phyloP scores from a whole-genome alignment of 106 monocot species.

The Narthecium ossifragum region DNA sequence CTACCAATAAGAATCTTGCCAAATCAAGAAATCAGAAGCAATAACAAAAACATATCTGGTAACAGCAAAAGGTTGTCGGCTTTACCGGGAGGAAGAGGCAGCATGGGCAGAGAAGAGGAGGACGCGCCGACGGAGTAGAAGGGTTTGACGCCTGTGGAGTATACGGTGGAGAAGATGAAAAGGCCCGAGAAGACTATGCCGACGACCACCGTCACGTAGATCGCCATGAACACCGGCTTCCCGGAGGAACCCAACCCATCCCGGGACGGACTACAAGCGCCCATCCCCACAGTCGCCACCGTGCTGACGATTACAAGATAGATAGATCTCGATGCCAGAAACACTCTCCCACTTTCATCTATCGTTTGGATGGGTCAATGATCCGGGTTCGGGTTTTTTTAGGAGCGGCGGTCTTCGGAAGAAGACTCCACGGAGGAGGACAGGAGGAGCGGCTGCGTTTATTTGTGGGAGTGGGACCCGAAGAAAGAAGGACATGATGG shows the following conservation, averaged over 20 bases:
- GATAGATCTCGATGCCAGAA: too few species aligned
- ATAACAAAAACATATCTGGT: neutral
- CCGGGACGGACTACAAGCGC: constrained; percentile 10
- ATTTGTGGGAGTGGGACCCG: too few species aligned
- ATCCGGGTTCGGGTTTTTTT: too few species aligned
- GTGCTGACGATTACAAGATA: too few species aligned
- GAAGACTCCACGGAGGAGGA: too few species aligned
- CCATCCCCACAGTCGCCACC: constrained; percentile 21
- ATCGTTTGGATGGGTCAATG: too few species aligned
- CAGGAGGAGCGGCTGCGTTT: too few species aligned
- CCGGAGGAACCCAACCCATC: constrained; percentile 6
- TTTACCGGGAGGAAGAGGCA: neutral
- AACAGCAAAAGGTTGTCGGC: too few species aligned
- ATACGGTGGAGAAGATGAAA: constrained; percentile 50
- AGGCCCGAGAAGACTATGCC: constrained; percentile 45
- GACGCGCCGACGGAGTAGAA: neutral
- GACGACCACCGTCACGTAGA: constrained; percentile 31
- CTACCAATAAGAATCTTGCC: too few species aligned
- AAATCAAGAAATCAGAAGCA: neutral
- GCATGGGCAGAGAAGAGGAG: constrained; percentile 25
- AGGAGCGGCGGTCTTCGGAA: too few species aligned
- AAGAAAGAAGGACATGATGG: too few species aligned
- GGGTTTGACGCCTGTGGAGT: constrained; percentile 15
- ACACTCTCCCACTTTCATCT: too few species aligned
- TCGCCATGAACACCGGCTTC: constrained; percentile 49